phyloP scores from a whole-genome alignment of 2,329 filamentous ascomycete genomes.

The Lachnellula cervina region DNA sequence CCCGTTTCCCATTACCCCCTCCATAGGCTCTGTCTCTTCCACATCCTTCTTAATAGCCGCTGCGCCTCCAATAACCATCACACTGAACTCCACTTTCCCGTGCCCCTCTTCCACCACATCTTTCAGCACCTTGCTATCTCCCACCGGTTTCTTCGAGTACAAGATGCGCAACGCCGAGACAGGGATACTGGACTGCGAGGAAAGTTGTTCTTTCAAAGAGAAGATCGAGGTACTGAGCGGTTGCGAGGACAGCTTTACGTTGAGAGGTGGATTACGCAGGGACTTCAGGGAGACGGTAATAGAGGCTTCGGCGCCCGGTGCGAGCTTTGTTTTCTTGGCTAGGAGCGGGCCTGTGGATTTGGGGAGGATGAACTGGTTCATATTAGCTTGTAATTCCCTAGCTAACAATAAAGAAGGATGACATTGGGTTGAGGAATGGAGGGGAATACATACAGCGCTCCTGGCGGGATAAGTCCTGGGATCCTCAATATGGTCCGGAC shows the following conservation, averaged over 20 bases:
- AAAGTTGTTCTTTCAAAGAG: constrained; percentile 69
- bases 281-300: constrained; percentile 65
- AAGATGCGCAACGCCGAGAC: constrained; percentile 82
- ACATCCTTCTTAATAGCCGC: constrained; percentile 38
- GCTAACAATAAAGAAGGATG: not conserved
- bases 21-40: constrained; percentile 35
- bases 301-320: constrained; percentile 49
- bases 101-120: constrained; percentile 61
- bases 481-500: constrained; percentile 87
- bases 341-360: constrained; percentile 52
- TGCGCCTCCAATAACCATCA: constrained; percentile 83
- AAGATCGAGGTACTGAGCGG: constrained; percentile 68
- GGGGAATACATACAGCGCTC: constrained; percentile 58
- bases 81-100: constrained; percentile 64
- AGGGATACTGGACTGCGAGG: constrained; percentile 56
- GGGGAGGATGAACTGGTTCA: constrained; percentile 63
- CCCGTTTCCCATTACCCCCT: constrained; percentile 45
- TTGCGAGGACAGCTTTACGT: constrained; percentile 60
- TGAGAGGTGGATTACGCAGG: constrained; percentile 67
- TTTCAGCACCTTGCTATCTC: constrained; percentile 70
- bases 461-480: constrained; percentile 71
- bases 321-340: constrained; percentile 39
- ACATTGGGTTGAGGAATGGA: not conserved
- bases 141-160: constrained; percentile 78
- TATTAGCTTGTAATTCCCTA: constrained; percentile 7